phyloP scores from a whole-genome alignment of 495 filamentous ascomycete species.

The Jackrogersella multiformis region DNA sequence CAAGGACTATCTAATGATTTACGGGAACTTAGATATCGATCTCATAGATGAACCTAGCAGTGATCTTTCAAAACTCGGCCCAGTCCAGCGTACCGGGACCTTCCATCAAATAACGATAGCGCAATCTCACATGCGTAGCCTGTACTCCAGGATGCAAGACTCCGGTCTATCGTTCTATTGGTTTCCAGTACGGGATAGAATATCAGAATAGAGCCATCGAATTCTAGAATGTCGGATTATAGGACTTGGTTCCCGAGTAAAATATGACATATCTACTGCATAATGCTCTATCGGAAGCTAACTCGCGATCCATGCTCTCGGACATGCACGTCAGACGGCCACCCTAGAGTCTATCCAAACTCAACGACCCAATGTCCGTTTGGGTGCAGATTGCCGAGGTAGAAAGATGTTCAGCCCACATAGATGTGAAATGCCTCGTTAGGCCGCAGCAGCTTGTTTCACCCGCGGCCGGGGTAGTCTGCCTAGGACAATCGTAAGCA shows the following conservation, averaged over 20 bases:
- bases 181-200: not conserved
- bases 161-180: not conserved
- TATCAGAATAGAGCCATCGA: not conserved
- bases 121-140: not conserved
- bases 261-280: slow-evolving; percentile 12
- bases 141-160: not conserved
- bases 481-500: slow-evolving; percentile 6
- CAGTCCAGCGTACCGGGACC: not conserved
- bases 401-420: not conserved
- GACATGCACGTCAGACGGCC: slow-evolving; percentile 15
- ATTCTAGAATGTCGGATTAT: not conserved
- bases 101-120: not conserved
- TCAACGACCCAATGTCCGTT: not conserved
- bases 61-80: not conserved
- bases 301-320: slow-evolving; percentile 11
- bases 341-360: not conserved
- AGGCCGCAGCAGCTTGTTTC: slow-evolving; percentile 35
- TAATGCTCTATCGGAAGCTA: slow-evolving; percentile 21
- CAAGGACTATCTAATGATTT: not conserved
- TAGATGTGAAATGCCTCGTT: slow-evolving; percentile 33
- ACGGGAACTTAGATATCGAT: not conserved
- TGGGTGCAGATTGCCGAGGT: not conserved
- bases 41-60: not conserved
- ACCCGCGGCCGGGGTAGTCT: slow-evolving; percentile 27
- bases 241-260: slow-evolving; percentile 3